These are phyloP conservation scores for Haematococcus lacustris DNA, from an alignment of 139 green algal genomes.

Conservation along the genomic window DNA sequence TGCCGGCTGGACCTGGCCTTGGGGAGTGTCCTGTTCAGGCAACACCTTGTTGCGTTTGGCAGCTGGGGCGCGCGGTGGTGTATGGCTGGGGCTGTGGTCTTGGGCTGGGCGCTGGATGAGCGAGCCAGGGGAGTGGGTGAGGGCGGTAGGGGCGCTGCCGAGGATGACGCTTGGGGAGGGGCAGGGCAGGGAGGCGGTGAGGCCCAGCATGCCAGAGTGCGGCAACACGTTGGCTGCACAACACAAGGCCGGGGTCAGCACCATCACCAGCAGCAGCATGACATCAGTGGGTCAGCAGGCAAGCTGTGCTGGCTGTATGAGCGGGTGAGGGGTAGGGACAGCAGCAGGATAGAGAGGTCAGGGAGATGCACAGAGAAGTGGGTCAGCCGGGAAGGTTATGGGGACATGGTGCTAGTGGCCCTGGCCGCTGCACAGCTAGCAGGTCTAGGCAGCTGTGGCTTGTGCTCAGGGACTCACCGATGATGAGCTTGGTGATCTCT, in stretches of 20 bases:
- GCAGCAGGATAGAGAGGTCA: not conserved
- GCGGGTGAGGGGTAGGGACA: not conserved
- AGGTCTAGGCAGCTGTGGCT: not conserved
- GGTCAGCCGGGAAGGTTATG: not conserved
- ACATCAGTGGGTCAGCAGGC: not conserved
- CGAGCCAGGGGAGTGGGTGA: too few relatives aligned
- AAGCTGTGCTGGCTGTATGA: not conserved
- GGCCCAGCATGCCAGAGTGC: slow-evolving; percentile 15
- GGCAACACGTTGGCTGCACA: slow-evolving; percentile 3
- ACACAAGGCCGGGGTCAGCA: not conserved
- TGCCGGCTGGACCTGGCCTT: too few relatives aligned
- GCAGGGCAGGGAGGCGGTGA: slow-evolving; percentile 16
- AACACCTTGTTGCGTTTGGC: too few relatives aligned
- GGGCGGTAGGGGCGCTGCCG: too few relatives aligned
- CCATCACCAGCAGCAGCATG: not conserved
- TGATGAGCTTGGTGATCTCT: slow-evolving; percentile 39
- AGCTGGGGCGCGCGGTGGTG: too few relatives aligned
- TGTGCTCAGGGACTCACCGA: slow-evolving; percentile 6
- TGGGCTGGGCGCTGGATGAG: too few relatives aligned
- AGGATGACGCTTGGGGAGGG: too few relatives aligned
- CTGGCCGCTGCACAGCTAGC: not conserved
- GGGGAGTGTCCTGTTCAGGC: too few relatives aligned
- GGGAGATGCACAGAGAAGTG: not conserved
- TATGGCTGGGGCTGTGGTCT: too few relatives aligned
- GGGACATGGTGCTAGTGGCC: not conserved